phyloP scores from a whole-genome alignment of 257 asterid species.

The Scutellaria galericulata region DNA sequence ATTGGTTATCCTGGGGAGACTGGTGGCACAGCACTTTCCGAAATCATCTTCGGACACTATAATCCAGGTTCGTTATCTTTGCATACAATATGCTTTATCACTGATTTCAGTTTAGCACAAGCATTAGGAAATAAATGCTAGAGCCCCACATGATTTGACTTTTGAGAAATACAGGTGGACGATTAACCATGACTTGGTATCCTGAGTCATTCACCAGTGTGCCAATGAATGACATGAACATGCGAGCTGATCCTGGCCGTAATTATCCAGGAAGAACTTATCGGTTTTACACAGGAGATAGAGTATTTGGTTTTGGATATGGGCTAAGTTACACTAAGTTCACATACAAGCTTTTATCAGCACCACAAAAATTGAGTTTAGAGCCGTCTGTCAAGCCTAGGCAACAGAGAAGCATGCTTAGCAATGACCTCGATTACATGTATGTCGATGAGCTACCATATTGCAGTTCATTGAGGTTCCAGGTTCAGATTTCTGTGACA shows the following conservation, averaged over 20 bases:
- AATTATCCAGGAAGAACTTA: constrained; percentile 91
- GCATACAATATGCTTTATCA: neutral
- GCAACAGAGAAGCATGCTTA: constrained; percentile 43
- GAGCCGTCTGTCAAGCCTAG: constrained; percentile 37
- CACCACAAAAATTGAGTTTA: constrained; percentile 63
- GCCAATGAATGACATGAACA: constrained; percentile 88
- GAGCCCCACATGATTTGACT: neutral
- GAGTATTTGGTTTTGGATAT: constrained; percentile 68
- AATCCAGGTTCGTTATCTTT: constrained; percentile 64
- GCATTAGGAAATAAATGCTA: neutral
- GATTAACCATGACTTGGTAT: constrained; percentile 88
- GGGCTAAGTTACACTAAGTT: constrained; percentile 83
- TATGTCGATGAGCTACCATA: constrained; percentile 51
- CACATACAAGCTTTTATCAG: constrained; percentile 55
- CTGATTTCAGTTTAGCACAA: neutral
- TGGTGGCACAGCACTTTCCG: constrained; percentile 82
- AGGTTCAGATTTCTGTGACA: constrained; percentile 59
- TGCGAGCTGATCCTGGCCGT: constrained; percentile 86
- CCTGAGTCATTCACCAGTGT: constrained; percentile 79
- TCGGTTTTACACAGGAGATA: constrained; percentile 80
- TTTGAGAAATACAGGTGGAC: constrained; percentile 64
- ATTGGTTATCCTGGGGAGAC: constrained; percentile 97
- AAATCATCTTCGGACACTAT: constrained; percentile 76
- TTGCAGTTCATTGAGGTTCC: constrained; percentile 63
- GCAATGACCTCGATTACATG: constrained; percentile 41